Base-by-base conservation (phyloP, 495 filamentous ascomycete genomes). In the Talaromyces liani region DNA sequence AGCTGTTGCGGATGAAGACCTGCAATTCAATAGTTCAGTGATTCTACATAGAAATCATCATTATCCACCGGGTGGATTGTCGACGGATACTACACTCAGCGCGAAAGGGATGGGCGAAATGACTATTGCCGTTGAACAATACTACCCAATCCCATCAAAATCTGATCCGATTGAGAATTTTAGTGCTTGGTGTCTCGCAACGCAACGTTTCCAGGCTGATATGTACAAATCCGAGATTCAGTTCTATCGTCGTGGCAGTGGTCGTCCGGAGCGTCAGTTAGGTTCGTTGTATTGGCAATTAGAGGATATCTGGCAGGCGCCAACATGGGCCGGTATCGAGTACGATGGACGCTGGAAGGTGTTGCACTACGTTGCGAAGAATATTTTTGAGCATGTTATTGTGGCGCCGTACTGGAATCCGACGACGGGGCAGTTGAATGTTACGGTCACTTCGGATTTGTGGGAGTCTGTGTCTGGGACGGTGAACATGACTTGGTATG, bases 241-340 rank as follows among this genome's bases (percentile, higher is more conserved):
- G 54, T 88, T 84, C 74, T 88, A 89, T 67, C 85, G 87, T 5
- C 78, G 83, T 22, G 87, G 86, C 6, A 84, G 81, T 49, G 85
- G 85, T 1, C 70, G 79, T 68, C 84, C 82, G 0, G 79, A 88
- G 54, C 77, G 83, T 4, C 85, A 88, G 68, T 75, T 88, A 1
- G 87, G 87, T 0, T 80, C 79, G 5, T 69, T 89, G 7, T 89
- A 89, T 69, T 89, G 87, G 87, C 86, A 89, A 69, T 73, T 89
- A 1, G 84, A 89, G 64, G 87, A 88, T 71, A 84, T 88, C 67
- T 88, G 86, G 86, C 84, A 86, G 67, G 86, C 85, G 7, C 86
- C 86, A 0, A 84, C 85, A 0, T 89, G 86, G 86, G 84, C 87
- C 0, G 75, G 84, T 0, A 84, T 87, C 56, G 85, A 87, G 72